Evolutionary conservation across 768 basidiomycete genomes (phyloP).

Genomic region (Xerocomellus chrysenteron): DNA sequence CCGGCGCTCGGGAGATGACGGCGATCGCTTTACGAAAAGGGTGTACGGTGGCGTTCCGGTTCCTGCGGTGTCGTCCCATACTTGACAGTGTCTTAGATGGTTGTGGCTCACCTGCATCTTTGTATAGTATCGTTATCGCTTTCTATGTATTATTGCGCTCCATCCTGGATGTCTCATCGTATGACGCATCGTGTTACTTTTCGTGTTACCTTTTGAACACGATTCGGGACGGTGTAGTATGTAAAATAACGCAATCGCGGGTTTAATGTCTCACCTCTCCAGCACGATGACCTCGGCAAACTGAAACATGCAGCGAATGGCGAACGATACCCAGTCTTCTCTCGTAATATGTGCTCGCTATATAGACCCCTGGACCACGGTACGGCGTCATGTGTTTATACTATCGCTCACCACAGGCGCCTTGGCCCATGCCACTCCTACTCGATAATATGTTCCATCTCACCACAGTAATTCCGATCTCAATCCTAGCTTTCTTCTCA

Average conservation of each 20-base stretch:
- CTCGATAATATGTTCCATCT: conserved; percentile 5
- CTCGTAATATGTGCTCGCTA: not conserved
- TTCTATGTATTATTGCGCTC: conserved; percentile 3
- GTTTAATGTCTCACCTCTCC: conserved; percentile 9
- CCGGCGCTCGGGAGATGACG: conserved; percentile 26
- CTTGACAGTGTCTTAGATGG: conserved; percentile 7
- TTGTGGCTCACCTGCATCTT: conserved; percentile 3
- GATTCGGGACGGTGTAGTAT: not conserved
- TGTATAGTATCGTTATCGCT: conserved; percentile 33
- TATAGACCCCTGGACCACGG: not conserved
- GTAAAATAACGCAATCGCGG: not conserved
- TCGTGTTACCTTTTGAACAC: not conserved
- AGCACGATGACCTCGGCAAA: not conserved
- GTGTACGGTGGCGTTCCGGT: conserved; percentile 12
- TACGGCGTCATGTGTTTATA: too few relatives aligned
- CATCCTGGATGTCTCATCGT: conserved; percentile 1
- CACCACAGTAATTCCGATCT: not conserved
- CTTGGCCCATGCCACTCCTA: not conserved
- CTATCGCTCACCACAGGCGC: too few relatives aligned
- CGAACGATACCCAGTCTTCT: not conserved
- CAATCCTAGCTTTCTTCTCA: not conserved
- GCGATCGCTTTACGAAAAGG: conserved; percentile 26
- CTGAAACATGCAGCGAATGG: conserved; percentile 9
- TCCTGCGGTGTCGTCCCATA: conserved; percentile 14
- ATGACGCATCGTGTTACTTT: not conserved